Evolutionary conservation across 2,329 filamentous ascomycete species (phyloP), one percentile per base, ranked within the genome.

Genomic region (Myrmaecium sp.): DNA sequence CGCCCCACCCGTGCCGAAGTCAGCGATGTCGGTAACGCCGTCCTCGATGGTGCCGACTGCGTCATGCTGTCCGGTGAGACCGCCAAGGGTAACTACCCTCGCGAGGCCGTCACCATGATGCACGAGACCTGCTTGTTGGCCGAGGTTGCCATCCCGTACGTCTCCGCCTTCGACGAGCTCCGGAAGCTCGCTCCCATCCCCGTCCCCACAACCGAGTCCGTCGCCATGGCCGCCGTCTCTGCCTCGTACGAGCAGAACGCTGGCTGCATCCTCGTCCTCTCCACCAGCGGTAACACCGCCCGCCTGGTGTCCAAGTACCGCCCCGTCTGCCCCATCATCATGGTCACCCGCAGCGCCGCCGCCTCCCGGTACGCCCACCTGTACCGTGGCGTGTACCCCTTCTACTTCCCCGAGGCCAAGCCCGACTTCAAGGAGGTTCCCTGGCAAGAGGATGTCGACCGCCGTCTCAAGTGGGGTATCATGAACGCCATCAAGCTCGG

Each of bases 61-160:
- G 89, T 98, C 57, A 98, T 98, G 89, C 69, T 98, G 63, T 95
- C 86, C 35, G 89, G 89, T 39, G 89, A 98, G 70, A 98, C 89
- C 23, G 89, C 89, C 60, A 98, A 98, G 74, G 89, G 89, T 47
- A 74, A 65, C 57, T 98, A 98, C 64, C 89, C 89, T 36, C 66
- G 68, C 41, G 82, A 93, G 63, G 79, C 89, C 28, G 86, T 98
- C 33, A 73, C 64, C 38, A 91, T 95, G 79, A 98, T 98, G 89
- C 81, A 89, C 68, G 80, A 94, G 62, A 84, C 89, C 27, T 95
- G 86, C 58, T 66, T 95, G 56, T 74, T 92, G 57, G 89, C 89
- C 28, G 89, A 98, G 66, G 84, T 93, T 54, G 82, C 84, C 38
- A 94, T 95, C 49, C 83, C 89, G 28, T 95, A 98, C 55, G 79